Evolutionary conservation across 2,329 filamentous ascomycete genomes (phyloP).

Genomic region (Aspergillus nomiae): DNA sequence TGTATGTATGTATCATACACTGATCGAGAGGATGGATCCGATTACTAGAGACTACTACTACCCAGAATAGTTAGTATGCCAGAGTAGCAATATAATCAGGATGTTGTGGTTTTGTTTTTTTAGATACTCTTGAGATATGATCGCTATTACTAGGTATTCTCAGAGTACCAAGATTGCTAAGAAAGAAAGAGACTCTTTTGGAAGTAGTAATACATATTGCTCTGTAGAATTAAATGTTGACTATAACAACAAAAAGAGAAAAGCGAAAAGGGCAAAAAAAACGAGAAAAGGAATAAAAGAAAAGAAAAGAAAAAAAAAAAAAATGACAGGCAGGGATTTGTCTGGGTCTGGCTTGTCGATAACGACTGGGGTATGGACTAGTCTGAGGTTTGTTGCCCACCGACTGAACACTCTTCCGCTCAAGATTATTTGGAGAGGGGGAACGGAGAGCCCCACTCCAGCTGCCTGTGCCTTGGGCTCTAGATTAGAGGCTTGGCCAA

Average conservation of each 20-base stretch:
- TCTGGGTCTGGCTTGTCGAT: constrained; percentile 7
- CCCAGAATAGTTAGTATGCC: not conserved
- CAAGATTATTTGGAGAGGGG: constrained; percentile 13
- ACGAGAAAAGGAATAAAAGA: not conserved
- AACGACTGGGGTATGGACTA: constrained; percentile 5
- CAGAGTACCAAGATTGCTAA: not conserved
- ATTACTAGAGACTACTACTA: not conserved
- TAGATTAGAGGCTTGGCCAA: constrained; percentile 20
- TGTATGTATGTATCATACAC: not conserved
- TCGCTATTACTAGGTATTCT: not conserved
- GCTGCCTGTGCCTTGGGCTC: constrained; percentile 16
- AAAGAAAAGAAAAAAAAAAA: not conserved
- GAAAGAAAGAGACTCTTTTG: not conserved
- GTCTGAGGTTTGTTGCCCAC: constrained; percentile 8
- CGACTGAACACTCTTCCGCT: constrained; percentile 7
- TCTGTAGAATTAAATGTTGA: not conserved
- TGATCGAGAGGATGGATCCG: not conserved
- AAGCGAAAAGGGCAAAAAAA: not conserved
- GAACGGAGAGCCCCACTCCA: constrained; percentile 18
- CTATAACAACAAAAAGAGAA: not conserved
- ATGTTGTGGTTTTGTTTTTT: not conserved
- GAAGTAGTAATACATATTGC: not conserved
- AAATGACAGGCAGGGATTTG: constrained; percentile 1
- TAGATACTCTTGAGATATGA: not conserved
- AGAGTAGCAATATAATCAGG: not conserved